Conservation (phyloP, 768 basidiomycete genomes). For the Mycena crocata region DNA sequence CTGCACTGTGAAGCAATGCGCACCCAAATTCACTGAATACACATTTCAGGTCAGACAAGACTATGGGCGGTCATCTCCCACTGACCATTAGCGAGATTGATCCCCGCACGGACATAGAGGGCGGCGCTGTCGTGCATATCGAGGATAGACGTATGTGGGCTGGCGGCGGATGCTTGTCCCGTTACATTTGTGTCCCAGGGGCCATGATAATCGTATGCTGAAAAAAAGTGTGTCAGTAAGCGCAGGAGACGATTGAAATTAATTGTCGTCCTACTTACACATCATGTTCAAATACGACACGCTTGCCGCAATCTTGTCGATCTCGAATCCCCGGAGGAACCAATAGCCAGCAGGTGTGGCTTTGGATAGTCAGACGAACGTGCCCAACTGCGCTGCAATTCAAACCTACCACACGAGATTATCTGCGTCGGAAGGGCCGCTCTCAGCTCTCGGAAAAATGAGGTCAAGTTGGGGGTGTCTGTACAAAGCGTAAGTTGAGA, state of each 20-base stretch:
- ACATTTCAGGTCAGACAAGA: neutral
- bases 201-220: constrained; percentile 39
- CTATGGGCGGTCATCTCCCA: neutral
- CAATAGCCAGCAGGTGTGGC: constrained; percentile 35
- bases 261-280: constrained; percentile 19
- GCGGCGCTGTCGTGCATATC: constrained; percentile 36
- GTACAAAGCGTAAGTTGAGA: neutral
- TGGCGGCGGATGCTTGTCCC: constrained; percentile 34
- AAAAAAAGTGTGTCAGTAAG: neutral
- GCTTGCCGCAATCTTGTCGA: constrained; percentile 35
- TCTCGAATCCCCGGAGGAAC: constrained; percentile 39
- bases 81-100: constrained; percentile 35
- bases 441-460: constrained; percentile 33
- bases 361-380: neutral
- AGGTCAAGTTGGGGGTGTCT: constrained; percentile 38
- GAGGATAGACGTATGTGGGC: constrained; percentile 37
- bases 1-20: neutral
- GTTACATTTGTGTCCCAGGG: constrained; percentile 39
- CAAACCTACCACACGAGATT: constrained; percentile 25
- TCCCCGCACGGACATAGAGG: constrained; percentile 35
- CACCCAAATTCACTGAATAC: constrained; percentile 5
- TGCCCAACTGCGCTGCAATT: too few relatives aligned
- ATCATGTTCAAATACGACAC: constrained; percentile 40
- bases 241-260: too few relatives aligned
- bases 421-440: constrained; percentile 20